Evolutionary conservation across 2,329 filamentous ascomycete genomes (phyloP).

Genomic region (Neophaeococcomyces mojaviensis): DNA sequence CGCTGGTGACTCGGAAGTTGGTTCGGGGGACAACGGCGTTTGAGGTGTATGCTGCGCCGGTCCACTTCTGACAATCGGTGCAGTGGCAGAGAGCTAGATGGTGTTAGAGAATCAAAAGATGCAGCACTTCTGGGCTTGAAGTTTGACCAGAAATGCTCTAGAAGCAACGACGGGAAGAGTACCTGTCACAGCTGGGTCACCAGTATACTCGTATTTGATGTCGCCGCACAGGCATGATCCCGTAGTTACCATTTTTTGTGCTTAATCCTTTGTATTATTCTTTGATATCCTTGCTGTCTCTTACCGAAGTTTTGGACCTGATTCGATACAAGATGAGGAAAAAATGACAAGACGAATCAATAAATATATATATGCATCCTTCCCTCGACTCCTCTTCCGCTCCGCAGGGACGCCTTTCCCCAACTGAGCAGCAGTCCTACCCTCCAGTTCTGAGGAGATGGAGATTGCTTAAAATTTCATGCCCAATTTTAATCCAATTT

Average conservation of each 20-base stretch:
- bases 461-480: too few relatives aligned
- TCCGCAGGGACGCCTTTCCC: too few relatives aligned
- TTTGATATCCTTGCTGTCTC: too few relatives aligned
- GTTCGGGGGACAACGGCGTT: constrained; percentile 45
- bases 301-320: too few relatives aligned
- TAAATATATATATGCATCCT: too few relatives aligned
- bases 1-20: constrained; percentile 43
- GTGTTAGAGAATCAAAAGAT: neutral
- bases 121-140: neutral
- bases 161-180: neutral
- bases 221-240: constrained; percentile 31
- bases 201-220: constrained; percentile 26
- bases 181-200: constrained; percentile 16
- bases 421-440: too few relatives aligned
- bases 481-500: too few relatives aligned
- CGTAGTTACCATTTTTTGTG: constrained; percentile 23
- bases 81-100: constrained; percentile 45
- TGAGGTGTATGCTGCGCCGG: constrained; percentile 48
- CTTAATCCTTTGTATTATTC: too few relatives aligned
- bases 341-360: too few relatives aligned
- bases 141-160: neutral
- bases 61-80: constrained; percentile 50
- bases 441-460: too few relatives aligned
- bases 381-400: too few relatives aligned
- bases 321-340: too few relatives aligned